Conservation (phyloP, 345 rosid genomes). For the Camelina neglecta region DNA sequence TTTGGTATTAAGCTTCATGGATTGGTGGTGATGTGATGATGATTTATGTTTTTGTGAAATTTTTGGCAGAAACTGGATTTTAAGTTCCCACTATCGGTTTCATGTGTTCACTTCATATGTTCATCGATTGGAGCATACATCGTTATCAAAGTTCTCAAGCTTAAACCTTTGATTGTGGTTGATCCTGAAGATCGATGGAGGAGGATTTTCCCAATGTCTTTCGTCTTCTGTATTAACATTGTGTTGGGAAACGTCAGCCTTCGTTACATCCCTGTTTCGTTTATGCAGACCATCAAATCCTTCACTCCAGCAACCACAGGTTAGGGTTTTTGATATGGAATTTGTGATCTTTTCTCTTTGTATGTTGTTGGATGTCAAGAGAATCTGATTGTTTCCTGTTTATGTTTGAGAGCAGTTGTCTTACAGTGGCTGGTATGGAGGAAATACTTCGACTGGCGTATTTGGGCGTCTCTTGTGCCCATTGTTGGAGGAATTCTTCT, state of each 20-base stretch:
- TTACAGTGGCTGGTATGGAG: constrained; percentile 98
- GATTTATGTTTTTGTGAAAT: background rate
- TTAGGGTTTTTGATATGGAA: constrained; percentile 34
- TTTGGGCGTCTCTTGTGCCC: constrained; percentile 95
- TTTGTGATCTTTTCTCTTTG: background rate
- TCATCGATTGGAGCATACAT: constrained; percentile 95
- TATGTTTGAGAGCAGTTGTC: constrained; percentile 62
- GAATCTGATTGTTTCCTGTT: constrained; percentile 36
- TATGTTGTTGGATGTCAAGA: background rate
- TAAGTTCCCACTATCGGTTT: constrained; percentile 93
- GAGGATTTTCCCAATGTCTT: constrained; percentile 98
- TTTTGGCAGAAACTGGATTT: constrained; percentile 84
- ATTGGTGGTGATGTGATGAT: background rate
- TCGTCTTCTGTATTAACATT: constrained; percentile 94
- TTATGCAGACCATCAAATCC: constrained; percentile 99
- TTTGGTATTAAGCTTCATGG: background rate
- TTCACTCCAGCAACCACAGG: constrained; percentile 99
- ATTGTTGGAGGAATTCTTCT: constrained; percentile 98
- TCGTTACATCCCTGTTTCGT: constrained; percentile 95
- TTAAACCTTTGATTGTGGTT: constrained; percentile 85
- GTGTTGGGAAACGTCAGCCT: constrained; percentile 96
- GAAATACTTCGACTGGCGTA: constrained; percentile 95
- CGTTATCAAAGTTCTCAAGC: constrained; percentile 84
- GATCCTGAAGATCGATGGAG: constrained; percentile 97
- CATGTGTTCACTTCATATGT: constrained; percentile 95